Evolutionary conservation across 208 protist genomes (phyloP).

Genomic region (Tritrichomonas foetus): DNA sequence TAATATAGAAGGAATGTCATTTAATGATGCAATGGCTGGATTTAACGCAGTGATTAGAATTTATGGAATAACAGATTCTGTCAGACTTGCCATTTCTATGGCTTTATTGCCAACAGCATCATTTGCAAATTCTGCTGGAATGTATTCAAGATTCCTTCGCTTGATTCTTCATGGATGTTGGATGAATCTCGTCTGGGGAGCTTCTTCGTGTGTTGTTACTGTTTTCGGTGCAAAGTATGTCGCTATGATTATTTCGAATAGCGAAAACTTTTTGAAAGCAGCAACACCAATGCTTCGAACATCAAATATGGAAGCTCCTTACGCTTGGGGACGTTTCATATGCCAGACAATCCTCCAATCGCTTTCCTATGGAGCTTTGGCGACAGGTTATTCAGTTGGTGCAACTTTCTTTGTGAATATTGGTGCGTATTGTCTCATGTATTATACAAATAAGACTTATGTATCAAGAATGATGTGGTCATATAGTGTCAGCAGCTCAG

Average conservation of each 20-base stretch:
- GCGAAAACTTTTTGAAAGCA: not conserved
- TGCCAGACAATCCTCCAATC: slow-evolving; percentile 22
- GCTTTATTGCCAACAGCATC: not conserved
- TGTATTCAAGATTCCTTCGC: not conserved
- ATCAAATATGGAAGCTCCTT: not conserved
- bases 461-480: no score
- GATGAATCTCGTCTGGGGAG: not conserved
- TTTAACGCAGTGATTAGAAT: not conserved
- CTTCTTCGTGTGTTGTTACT: not conserved
- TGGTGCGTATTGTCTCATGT: not conserved
- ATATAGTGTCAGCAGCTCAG: no score
- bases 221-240: not conserved
- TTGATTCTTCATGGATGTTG: not conserved
- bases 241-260: not conserved
- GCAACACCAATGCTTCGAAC: not conserved
- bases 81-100: not conserved
- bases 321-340: not conserved
- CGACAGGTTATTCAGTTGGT: not conserved
- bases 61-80: not conserved
- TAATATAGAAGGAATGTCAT: not conserved
- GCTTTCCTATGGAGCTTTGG: not conserved
- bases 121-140: not conserved
- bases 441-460: not conserved
- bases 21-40: not conserved
- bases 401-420: not conserved